Percentiles rank a stretch among this genome's conserved stretches.
Evolutionary conservation across 2,329 filamentous ascomycete genomes (phyloP).

Genomic region (Monilinia fructicola): DNA sequence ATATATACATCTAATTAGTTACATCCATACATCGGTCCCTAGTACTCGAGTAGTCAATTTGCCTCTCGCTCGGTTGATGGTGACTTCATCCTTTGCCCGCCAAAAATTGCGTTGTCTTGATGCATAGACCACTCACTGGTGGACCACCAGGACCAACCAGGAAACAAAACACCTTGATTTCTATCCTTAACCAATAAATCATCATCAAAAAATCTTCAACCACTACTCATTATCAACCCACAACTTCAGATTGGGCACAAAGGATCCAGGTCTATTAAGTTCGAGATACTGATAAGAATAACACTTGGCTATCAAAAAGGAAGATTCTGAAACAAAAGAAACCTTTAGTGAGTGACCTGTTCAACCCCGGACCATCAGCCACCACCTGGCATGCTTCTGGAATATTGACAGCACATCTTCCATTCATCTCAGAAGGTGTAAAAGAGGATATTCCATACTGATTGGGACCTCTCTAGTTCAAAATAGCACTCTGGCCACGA

Average conservation of each 20-base stretch:
- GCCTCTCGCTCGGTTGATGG: not conserved
- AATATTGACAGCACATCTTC: slow-evolving; percentile 13
- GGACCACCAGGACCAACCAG: not conserved
- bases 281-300: too few relatives aligned
- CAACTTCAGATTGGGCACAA: not conserved
- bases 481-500: not conserved
- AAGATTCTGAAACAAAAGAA: slow-evolving; percentile 12
- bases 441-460: not conserved
- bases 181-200: not conserved
- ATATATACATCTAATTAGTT: not conserved
- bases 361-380: not conserved
- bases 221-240: not conserved
- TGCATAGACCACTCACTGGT: slow-evolving; percentile 19
- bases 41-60: too few relatives aligned
- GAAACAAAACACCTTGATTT: not conserved
- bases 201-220: not conserved
- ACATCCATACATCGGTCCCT: not conserved
- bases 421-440: not conserved
- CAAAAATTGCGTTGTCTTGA: not conserved
- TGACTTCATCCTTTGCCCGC: not conserved
- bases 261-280: not conserved
- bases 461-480: not conserved
- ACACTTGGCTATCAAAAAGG: not conserved
- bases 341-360: slow-evolving; percentile 15
- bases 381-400: slow-evolving; percentile 10